Evolutionary conservation across 2,329 filamentous ascomycete species (phyloP).

Genomic region (Colletotrichum gigasporum): DNA sequence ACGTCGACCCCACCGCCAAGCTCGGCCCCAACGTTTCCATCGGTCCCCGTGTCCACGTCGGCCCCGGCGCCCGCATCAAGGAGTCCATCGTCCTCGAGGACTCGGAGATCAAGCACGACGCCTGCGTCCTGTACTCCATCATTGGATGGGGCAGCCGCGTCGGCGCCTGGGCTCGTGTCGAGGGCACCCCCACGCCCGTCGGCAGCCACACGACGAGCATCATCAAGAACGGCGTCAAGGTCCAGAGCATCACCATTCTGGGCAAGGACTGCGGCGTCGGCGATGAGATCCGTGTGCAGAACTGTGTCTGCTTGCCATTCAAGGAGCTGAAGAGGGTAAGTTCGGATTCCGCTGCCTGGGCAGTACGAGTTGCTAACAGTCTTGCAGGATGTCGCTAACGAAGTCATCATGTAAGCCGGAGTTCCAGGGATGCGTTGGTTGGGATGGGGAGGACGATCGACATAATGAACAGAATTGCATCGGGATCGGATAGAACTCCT

Average conservation of each 20-base stretch:
- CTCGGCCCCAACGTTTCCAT: conserved; percentile 97
- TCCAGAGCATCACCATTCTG: conserved; percentile 96
- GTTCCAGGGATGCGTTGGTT: not conserved
- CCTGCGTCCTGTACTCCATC: conserved; percentile 94
- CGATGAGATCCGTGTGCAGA: conserved; percentile 95
- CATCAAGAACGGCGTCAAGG: conserved; percentile 97
- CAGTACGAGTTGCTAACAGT: conserved; percentile 38
- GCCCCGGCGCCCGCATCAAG: conserved; percentile 90
- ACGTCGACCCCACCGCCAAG: conserved; percentile 94
- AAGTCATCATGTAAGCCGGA: conserved; percentile 85
- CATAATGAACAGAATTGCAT: conserved; percentile 26
- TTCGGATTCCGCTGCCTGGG: conserved; percentile 34
- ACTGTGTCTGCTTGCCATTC: conserved; percentile 96
- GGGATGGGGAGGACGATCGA: conserved; percentile 2
- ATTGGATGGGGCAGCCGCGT: conserved; percentile 97
- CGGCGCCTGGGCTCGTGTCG: conserved; percentile 97
- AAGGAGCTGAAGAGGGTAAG: conserved; percentile 96
- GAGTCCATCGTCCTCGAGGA: conserved; percentile 97
- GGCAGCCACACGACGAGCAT: conserved; percentile 93
- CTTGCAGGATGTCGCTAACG: conserved; percentile 80
- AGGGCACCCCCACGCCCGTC: conserved; percentile 89
- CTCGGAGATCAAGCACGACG: conserved; percentile 94
- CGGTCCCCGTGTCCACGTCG: conserved; percentile 86
- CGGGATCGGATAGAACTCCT: conserved; percentile 23
- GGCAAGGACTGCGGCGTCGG: conserved; percentile 95